Evolutionary conservation across 2,329 filamentous ascomycete species (phyloP), one percentile per base, ranked within the genome.

Genomic region (Aspergillus sp.): DNA sequence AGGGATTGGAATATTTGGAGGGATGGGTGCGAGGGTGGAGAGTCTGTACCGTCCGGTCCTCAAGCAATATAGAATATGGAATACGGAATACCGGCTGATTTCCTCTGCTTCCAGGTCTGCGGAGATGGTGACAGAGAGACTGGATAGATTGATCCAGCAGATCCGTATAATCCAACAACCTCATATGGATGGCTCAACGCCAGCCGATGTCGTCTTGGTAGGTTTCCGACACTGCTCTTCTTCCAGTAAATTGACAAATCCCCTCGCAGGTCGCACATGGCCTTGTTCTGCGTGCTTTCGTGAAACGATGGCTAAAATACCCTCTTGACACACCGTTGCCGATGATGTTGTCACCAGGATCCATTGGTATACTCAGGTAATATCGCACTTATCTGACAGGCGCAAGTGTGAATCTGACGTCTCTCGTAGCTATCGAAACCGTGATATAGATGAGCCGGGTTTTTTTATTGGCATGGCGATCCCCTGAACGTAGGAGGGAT

Each of bases 11-110:
- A 84, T 69, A 85, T 86, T 49, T 86, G 83, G 83, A 70, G 70
- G 12, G 82, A 85, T 73, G 84, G 83, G 0, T 86, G 83, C 68
- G 81, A 84, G 59, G 81, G 75, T 15, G 81, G 83, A 64, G 82
- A 84, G 80, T 81, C 69, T 60, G 72, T 64, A 2, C 27, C 4
- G 1, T 11, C 27, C 17, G n/a, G 4, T 40, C 14, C 53, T 54
- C 6, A 31, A 31, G 27, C 4, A 31, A 1, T 31, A 24, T 24
- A 1, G 9, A 11, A 9, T 11, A 31, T 21, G 21, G 21, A 31
- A 4, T 31, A 24, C 7, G 23, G 27, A 31, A 27, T 11, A 31
- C 3, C 17, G 19, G 33, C 33, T 39, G 17, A 37, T 39, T 23
- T 6, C 0, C 11, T 31, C 39, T 41, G 17, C n/a, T 21, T 11